Percentiles rank a stretch among this genome's conserved stretches.
These are phyloP conservation scores for Penicillium sp. DNA, from an alignment of 2,329 filamentous ascomycete genomes.

Conservation along the genomic window DNA sequence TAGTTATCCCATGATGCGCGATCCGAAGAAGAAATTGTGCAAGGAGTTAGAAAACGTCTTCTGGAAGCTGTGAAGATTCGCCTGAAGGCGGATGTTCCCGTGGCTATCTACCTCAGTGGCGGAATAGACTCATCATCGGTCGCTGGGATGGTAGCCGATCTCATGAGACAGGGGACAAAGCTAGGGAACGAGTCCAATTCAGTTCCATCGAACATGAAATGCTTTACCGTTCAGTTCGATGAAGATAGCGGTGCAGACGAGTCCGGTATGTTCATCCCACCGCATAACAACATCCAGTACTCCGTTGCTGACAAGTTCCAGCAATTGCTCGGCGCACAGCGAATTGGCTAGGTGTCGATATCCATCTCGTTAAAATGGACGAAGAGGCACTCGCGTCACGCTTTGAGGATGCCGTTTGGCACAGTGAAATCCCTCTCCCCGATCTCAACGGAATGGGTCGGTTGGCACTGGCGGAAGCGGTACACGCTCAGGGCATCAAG, in stretches of 20 bases:
- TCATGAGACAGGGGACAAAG: constrained; percentile 44
- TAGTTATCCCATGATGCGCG: constrained; percentile 36
- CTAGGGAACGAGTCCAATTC: constrained; percentile 45
- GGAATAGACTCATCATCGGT: constrained; percentile 58
- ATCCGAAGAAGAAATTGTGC: constrained; percentile 51
- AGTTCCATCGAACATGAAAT: constrained; percentile 37
- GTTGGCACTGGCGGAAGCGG: constrained; percentile 43
- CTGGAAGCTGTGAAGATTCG: constrained; percentile 53
- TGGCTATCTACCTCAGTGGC: constrained; percentile 57
- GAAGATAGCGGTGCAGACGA: constrained; percentile 51
- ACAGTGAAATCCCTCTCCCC: constrained; percentile 44
- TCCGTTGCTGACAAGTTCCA: constrained; percentile 1
- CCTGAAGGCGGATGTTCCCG: constrained; percentile 56
- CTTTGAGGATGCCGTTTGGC: constrained; percentile 47
- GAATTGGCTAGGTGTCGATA: constrained; percentile 47
- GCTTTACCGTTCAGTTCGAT: constrained; percentile 55
- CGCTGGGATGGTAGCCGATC: constrained; percentile 56
- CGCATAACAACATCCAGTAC: not conserved
- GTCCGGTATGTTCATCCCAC: constrained; percentile 31
- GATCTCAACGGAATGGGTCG: constrained; percentile 56
- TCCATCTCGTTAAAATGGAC: constrained; percentile 29
- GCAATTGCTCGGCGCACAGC: constrained; percentile 48
- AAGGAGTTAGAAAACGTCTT: constrained; percentile 48
- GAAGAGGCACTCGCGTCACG: constrained; percentile 43
- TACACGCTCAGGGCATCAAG: constrained; percentile 46